Base-by-base conservation (phyloP, 1,284 basidiomycete genomes). In the Austroboletus novae-zelandiae region DNA sequence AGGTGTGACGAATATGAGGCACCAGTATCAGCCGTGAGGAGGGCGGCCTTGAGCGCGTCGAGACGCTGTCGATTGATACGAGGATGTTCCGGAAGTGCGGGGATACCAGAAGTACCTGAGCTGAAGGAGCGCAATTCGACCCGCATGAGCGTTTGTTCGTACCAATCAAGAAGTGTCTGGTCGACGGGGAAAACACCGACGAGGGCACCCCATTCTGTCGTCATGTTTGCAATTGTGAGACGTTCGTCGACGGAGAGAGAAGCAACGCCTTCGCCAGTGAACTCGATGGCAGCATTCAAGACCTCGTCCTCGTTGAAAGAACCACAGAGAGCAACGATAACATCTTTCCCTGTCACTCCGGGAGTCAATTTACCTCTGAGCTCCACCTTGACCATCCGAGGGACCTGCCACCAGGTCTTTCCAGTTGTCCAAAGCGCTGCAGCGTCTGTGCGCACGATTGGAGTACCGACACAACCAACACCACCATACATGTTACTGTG, bases 401-500 rank as follows among this genome's bases (percentile, higher is more conserved):
- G 96, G 25, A 99, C 90, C 74, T 99, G 96, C 97, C 96, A 99
- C 96, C 96, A 99, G 5, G 97, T 99, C 71, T 94, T 94, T 39
- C 96, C 94, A 0, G 97, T 99, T 3, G 97, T 94, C 96, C 96
- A 99, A 17, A 99, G 84, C 2, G 96, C 95, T 0, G 93, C 93
- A 17, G 92, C 91, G 59, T 95, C 93, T 18, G 91, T 94, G 40
- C 92, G 82, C 5, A 95, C 96, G 58, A 99, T 97, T 2, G 96
- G 94, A 0, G 96, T 99, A 9, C 96, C 96, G 7, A 99, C 83
- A 62, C 95, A 97, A 3, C 94, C 96, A 1, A 99, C 91, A 45
- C 96, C 96, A 29, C 96, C 96, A 65, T 99, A 99, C 91, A 97
- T 97, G 70, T 99, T 99, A 60, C 89, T 94, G 71, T 99, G 96